A percentile compares a stretch with the other conserved stretches of the same genome.
These are phyloP conservation scores for Aquilaria sinensis DNA, from an alignment of 345 rosid genomes.

Conservation along the genomic window DNA sequence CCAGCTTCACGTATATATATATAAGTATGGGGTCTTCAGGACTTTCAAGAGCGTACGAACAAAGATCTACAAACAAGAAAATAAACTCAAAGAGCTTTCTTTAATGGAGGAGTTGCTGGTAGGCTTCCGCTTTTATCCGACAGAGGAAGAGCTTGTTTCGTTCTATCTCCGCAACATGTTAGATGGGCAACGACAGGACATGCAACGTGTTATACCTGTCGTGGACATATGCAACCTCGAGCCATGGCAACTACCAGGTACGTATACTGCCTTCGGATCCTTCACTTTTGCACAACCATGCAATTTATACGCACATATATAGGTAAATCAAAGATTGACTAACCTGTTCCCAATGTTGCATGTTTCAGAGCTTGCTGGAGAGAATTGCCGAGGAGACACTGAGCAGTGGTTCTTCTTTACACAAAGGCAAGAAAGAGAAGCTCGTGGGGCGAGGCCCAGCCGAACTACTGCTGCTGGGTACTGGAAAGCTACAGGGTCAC, in stretches of 20 bases:
- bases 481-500: constrained; percentile 98
- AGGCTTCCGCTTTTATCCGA: constrained; percentile 86
- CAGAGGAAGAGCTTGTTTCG: constrained; percentile 79
- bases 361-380: constrained; percentile 61
- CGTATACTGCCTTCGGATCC: neutral
- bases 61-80: neutral
- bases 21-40: neutral
- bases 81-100: neutral
- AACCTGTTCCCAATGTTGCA: constrained; percentile 12
- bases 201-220: constrained; percentile 60
- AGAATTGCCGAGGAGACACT: constrained; percentile 45
- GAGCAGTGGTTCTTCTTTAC: constrained; percentile 98
- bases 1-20: constrained; percentile 18
- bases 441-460: constrained; percentile 74
- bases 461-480: constrained; percentile 80
- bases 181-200: constrained; percentile 40
- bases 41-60: neutral
- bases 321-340: neutral
- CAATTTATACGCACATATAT: too few species aligned
- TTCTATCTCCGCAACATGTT: constrained; percentile 78
- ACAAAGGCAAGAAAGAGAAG: constrained; percentile 82
- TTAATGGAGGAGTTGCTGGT: constrained; percentile 28
- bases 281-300: neutral
- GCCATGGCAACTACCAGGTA: constrained; percentile 82
- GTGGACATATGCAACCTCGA: constrained; percentile 48